These are phyloP conservation scores for Penicillium sp. DNA, from an alignment of 2,329 filamentous ascomycete genomes.

Conservation along the genomic window DNA sequence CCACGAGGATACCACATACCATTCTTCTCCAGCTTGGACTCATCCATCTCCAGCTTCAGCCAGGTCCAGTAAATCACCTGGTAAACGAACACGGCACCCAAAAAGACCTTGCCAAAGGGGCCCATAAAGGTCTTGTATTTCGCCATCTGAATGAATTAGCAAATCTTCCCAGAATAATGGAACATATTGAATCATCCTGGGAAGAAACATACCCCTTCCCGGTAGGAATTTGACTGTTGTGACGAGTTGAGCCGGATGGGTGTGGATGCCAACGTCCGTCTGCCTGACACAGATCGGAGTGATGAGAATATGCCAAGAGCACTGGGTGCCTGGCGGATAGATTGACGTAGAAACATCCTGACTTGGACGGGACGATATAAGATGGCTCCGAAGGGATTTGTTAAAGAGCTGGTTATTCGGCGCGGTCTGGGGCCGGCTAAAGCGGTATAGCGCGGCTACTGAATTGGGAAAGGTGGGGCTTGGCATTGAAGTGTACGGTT, in stretches of 20 bases:
- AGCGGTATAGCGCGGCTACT: slow-evolving; percentile 10
- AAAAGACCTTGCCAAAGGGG: slow-evolving; percentile 47
- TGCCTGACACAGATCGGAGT: not conserved
- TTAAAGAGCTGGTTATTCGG: slow-evolving; percentile 1
- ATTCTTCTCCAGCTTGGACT: slow-evolving; percentile 41
- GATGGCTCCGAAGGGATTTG: not conserved
- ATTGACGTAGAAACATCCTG: slow-evolving; percentile 13
- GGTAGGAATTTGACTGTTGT: slow-evolving; percentile 22
- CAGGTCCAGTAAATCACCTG: slow-evolving; percentile 48
- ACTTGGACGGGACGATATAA: not conserved
- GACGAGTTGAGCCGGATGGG: slow-evolving; percentile 7
- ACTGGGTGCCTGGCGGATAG: not conserved
- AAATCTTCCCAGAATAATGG: not conserved
- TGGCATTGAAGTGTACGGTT: slow-evolving; percentile 1
- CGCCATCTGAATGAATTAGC: slow-evolving; percentile 30
- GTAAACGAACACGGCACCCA: slow-evolving; percentile 47
- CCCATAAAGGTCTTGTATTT: slow-evolving; percentile 40
- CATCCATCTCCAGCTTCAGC: slow-evolving; percentile 47
- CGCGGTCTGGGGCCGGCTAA: slow-evolving; percentile 7
- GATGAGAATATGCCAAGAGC: not conserved
- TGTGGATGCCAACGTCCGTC: slow-evolving; percentile 10
- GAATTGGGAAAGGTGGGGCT: slow-evolving; percentile 6
- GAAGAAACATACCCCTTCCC: slow-evolving; percentile 26
- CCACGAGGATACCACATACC: slow-evolving; percentile 26
- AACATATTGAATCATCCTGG: not conserved